Conservation (phyloP, 73 alveolate genomes). For the Paramecium primaurelia region DNA sequence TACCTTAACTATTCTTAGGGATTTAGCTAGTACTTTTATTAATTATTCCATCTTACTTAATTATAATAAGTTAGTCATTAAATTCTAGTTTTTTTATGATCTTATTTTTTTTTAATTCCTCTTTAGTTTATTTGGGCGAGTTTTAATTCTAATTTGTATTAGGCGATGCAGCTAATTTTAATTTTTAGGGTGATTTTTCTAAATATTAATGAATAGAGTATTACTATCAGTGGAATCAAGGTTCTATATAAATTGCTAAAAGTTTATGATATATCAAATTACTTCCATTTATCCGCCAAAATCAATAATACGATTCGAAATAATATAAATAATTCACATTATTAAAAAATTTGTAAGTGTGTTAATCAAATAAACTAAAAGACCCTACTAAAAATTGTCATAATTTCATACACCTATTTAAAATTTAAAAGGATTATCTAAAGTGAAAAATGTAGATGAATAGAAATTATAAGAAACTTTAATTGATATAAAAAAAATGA, state of each 20-base stretch:
- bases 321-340: not conserved
- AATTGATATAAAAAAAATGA: not conserved
- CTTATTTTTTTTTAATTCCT: not conserved
- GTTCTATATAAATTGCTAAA: constrained; percentile 5
- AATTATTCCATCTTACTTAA: not conserved
- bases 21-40: not conserved
- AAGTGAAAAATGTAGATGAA: not conserved
- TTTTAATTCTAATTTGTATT: not conserved
- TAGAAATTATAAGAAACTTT: not conserved
- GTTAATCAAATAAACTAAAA: not conserved
- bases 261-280: not conserved
- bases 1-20: not conserved
- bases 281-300: constrained; percentile 36
- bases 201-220: not conserved
- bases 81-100: not conserved
- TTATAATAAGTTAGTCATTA: not conserved
- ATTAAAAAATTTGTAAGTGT: not conserved
- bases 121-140: not conserved
- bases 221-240: not conserved
- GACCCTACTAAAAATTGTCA: not conserved
- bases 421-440: not conserved
- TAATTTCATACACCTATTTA: not conserved
- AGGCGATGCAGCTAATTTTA: not conserved
- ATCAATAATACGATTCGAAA: not conserved
- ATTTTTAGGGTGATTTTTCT: not conserved